Evolutionary conservation across 768 basidiomycete species (phyloP), one percentile per base, ranked within the genome.

Genomic region (Clavulina sp.): DNA sequence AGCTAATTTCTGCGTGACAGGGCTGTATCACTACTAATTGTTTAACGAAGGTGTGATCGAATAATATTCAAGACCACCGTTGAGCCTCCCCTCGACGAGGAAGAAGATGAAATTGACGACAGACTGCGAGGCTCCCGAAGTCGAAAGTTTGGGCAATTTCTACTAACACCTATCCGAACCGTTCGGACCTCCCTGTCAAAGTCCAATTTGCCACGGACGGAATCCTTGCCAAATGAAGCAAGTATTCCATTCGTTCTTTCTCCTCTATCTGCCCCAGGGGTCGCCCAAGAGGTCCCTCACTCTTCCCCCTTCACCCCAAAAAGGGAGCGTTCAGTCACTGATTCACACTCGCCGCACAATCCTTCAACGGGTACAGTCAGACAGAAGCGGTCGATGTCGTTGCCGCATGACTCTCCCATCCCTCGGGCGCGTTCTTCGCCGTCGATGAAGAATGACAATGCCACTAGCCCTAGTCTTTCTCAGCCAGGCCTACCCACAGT

Each of bases 1-100:
- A 46, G 76, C 66, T 4, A 31, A 32, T 19, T 50, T 48, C 18
- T 26, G 21, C 5, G 4, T 36, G 31, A 44, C 51, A 28, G 18
- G 7, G 24, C 32, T 4, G 13, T 24, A 41, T 41, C 26, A 41
- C 38, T 49, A 41, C 26, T 41, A 52, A 33, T 29, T 40, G 26
- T 53, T 23, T n/a, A 3, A 34, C 53, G 4, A 49, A 84, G 82
- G 82, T 88, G 85, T 59, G 85, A 88, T 61, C 77, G 85, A 19
- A 83, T 88, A 41, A 65, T 88, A 3, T 87, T 78, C 78, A 88
- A 85, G 63, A 72, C 81, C 4, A 85, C 80, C 0, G 69, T 82
- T 18, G 33, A 48, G 7, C 64, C 66, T 1, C 67, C 70, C 24
- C 62, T 66, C 5, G 71, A 69, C 32, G 66, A 66, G 16, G 68